These are phyloP conservation scores for Pseudofabraea citricarpa DNA, from an alignment of 2,329 filamentous ascomycete species.

Conservation along the genomic window DNA sequence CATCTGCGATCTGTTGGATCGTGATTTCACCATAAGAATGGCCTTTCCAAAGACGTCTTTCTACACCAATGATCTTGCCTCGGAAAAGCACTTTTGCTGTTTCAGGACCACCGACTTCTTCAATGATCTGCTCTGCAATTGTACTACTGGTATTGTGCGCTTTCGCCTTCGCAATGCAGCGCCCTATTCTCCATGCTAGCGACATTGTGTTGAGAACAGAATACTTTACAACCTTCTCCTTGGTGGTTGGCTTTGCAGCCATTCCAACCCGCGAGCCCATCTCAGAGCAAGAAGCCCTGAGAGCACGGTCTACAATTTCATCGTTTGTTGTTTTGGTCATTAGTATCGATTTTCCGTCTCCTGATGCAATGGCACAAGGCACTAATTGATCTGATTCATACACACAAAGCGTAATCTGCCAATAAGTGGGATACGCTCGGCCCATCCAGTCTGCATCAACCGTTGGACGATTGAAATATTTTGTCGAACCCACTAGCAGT, in stretches of 20 bases:
- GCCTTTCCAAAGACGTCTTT: conserved; percentile 49
- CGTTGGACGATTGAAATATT: conserved; percentile 30
- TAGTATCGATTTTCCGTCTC: conserved; percentile 37
- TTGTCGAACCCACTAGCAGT: conserved; percentile 20
- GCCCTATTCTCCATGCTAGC: conserved; percentile 47
- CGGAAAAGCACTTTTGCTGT: conserved; percentile 55
- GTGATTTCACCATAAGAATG: conserved; percentile 56
- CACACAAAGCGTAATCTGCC: conserved; percentile 39
- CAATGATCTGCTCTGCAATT: conserved; percentile 53
- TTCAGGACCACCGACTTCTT: conserved; percentile 48
- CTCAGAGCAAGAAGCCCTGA: conserved; percentile 35
- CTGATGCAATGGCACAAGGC: conserved; percentile 40
- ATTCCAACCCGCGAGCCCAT: conserved; percentile 37
- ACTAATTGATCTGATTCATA: conserved; percentile 34
- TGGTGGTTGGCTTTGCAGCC: conserved; percentile 34
- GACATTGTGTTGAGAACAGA: conserved; percentile 36
- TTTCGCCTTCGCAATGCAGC: conserved; percentile 48
- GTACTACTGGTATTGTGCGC: conserved; percentile 43
- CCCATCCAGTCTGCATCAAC: conserved; percentile 42
- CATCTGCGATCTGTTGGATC: conserved; percentile 41
- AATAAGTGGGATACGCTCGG: conserved; percentile 39
- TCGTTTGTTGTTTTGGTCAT: conserved; percentile 36
- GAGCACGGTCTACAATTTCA: conserved; percentile 36
- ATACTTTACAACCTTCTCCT: conserved; percentile 29
- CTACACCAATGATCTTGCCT: conserved; percentile 59